Evolutionary conservation across 1,284 basidiomycete genomes (phyloP).

Genomic region (Ceratobasidium sp.): DNA sequence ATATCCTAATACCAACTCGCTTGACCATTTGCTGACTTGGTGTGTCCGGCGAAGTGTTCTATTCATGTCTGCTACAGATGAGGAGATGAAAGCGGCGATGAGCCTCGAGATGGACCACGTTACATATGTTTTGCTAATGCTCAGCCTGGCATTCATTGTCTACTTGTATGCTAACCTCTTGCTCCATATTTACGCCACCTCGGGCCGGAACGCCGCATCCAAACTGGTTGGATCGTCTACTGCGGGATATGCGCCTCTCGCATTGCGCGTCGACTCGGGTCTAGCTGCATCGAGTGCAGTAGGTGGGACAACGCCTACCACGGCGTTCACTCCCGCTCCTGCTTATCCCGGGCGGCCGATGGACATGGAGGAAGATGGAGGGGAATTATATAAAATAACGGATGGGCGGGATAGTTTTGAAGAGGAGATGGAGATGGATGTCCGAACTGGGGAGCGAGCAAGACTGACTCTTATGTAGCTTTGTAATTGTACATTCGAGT

Average conservation of each 20-base stretch:
- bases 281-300: slow-evolving; percentile 5
- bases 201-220: slow-evolving; percentile 61
- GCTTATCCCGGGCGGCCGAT: slow-evolving; percentile 29
- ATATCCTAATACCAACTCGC: not conserved
- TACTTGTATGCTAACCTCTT: slow-evolving; percentile 72
- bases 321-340: slow-evolving; percentile 29
- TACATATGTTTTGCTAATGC: slow-evolving; percentile 84
- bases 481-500: not conserved
- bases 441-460: slow-evolving; percentile 2
- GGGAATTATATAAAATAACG: slow-evolving; percentile 28
- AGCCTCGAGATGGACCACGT: slow-evolving; percentile 84
- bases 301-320: slow-evolving; percentile 11
- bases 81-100: slow-evolving; percentile 76
- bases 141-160: slow-evolving; percentile 79
- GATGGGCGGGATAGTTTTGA: slow-evolving; percentile 35
- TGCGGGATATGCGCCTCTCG: slow-evolving; percentile 13
- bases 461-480: slow-evolving; percentile 10
- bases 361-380: slow-evolving; percentile 12
- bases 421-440: slow-evolving; percentile 33
- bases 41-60: slow-evolving; percentile 58
- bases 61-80: slow-evolving; percentile 92
- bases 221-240: slow-evolving; percentile 18
- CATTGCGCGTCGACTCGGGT: slow-evolving; percentile 13
- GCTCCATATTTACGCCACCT: slow-evolving; percentile 63
- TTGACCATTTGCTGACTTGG: not conserved